Conservation (phyloP, 495 filamentous ascomycete genomes). For the Penicillium pancosmium region DNA sequence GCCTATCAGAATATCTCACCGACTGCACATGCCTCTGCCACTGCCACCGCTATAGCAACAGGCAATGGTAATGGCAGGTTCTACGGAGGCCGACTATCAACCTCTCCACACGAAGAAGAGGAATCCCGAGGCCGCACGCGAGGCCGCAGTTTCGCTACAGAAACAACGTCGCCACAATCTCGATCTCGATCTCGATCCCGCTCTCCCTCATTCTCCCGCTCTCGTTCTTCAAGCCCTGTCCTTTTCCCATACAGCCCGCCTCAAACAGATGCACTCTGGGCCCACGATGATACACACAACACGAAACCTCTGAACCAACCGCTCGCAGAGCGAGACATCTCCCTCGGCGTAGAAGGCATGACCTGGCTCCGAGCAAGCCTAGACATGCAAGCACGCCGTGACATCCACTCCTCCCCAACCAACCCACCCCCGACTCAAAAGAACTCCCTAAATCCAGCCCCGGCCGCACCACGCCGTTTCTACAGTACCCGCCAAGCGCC, state of each 20-base stretch:
- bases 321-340: slow-evolving; percentile 3
- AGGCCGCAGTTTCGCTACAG: slow-evolving; percentile 17
- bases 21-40: slow-evolving; percentile 6
- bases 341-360: slow-evolving; percentile 18
- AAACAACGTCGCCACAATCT: slow-evolving; percentile 7
- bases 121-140: slow-evolving; percentile 8
- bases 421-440: not conserved
- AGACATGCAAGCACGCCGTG: slow-evolving; percentile 9
- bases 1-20: not conserved
- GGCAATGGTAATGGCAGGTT: slow-evolving; percentile 14
- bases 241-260: slow-evolving; percentile 30
- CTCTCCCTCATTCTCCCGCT: slow-evolving; percentile 15
- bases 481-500: slow-evolving; percentile 19
- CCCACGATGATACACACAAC: not conserved
- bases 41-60: not conserved
- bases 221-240: slow-evolving; percentile 17
- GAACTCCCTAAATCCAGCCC: not conserved
- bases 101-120: slow-evolving; percentile 11
- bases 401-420: slow-evolving; percentile 4
- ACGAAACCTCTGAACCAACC: slow-evolving; percentile 2
- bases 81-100: slow-evolving; percentile 20
- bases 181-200: not conserved
- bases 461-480: slow-evolving; percentile 18
- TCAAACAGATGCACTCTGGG: slow-evolving; percentile 13
- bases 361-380: slow-evolving; percentile 22